Base-by-base conservation (phyloP, 129 eudicot genomes). In the Logfia minima region DNA sequence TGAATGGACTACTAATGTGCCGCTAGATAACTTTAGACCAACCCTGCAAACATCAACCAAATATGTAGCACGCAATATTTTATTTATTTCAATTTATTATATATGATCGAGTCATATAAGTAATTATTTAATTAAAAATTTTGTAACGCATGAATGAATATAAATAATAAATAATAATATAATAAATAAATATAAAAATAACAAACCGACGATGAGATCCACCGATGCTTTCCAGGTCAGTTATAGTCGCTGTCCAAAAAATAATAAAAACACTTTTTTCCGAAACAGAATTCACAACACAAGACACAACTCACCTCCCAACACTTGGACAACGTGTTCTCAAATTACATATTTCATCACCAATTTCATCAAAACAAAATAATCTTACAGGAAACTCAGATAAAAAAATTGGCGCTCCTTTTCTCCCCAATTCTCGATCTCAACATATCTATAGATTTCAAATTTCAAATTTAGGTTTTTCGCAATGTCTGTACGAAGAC, bases 401-500 rank as follows among this genome's bases (percentile, higher is more conserved):
- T 48, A 18, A 18, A 48, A 48, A 48, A 48, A 48, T 48, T 48
- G 55, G 55, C 55, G 55, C 55, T 48, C 87, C 90, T 83, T 87
- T 76, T 74, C 63, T 52, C 78, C 77, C 35, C 21, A 28, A 26
- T 29, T 76, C 52, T 70, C 62, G 55, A 22, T 35, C 75, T 17
- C 34, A 77, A 61, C 28, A 11, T 24, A 24, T 45, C 51, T 59
- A 34, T 59, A 55, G 82, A 59, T 37, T 66, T 14, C 32, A 66
- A 45, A 24, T 48, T 48, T 23, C 10, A 58, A 19, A 58, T 18
- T n/a, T 24, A 79, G 58, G 56, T 23, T 28, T 19, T 24, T 32
- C 58, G 69, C 77, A 53, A 87, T 88, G 96, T 85, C 93, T 45
- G 17, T 82, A 69, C 89, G 98, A 28, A 80, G 96, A 80, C 86